Evolutionary conservation across 768 basidiomycete species (phyloP), one percentile per base, ranked within the genome.

Genomic region (Lactarius tabidus): DNA sequence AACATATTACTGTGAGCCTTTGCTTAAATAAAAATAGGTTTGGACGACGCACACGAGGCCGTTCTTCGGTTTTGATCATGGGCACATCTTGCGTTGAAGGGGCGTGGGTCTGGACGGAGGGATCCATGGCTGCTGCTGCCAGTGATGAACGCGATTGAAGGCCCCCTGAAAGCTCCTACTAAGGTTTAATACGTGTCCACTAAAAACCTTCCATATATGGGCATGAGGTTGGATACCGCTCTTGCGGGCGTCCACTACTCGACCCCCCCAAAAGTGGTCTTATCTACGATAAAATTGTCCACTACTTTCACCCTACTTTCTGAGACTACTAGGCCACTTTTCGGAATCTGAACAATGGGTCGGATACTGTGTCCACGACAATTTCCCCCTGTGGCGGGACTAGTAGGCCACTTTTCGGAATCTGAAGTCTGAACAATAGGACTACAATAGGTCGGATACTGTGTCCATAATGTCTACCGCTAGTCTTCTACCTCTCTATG

Each of bases 41-140:
- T 26, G 39, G 57, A 23, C 10, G 26, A 64, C 62, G 56, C 55
- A 65, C 69, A 28, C 67, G 63, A 28, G 35, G 35, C 26, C 60
- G 57, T 39, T 69, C 69, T 60, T 68, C 69, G 12, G 67, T 69
- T 57, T 70, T 70, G 61, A 69, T 48, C 10, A 48, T 68, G 57
- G 56, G 52, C 12, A 65, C 57, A 26, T 67, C 64, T 31, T 51
- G 56, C 3, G 57, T 26, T 38, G 36, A 66, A 17, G 58, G 66
- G 10, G 35, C 28, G 36, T 41, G 54, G 23, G 29, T n/a, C 20
- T n/a, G 35, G 29, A 38, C 10, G 48, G 48, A 51, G 23, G 48
- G 48, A 26, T 51, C 48, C 48, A 51, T 51, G 0, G 17, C 38
- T 39, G 38, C 14, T 6, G 23, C 23, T 12, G 54, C 12, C 4